phyloP scores from a whole-genome alignment of 768 basidiomycete species.

The Goffeauzyma gilvescens region DNA sequence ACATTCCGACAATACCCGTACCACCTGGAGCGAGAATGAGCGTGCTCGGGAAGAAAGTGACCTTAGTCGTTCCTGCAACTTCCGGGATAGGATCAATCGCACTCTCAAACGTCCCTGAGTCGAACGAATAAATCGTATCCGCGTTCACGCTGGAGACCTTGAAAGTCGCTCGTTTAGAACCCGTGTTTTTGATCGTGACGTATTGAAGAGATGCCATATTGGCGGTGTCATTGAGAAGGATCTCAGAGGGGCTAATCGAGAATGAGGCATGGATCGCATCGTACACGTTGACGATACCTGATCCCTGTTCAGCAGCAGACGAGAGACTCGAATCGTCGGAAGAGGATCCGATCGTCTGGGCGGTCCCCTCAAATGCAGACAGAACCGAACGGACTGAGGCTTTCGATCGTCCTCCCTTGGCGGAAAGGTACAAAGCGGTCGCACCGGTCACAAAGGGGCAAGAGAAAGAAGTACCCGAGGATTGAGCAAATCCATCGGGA shows the following conservation, averaged over 20 bases:
- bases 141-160: slow-evolving; percentile 24
- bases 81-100: slow-evolving; percentile 38
- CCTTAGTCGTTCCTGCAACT: slow-evolving; percentile 33
- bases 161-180: slow-evolving; percentile 33
- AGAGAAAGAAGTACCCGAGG: slow-evolving; percentile 14
- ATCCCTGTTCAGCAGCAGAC: slow-evolving; percentile 25
- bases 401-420: slow-evolving; percentile 15
- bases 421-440: slow-evolving; percentile 29
- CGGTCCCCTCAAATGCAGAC: slow-evolving; percentile 15
- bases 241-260: slow-evolving; percentile 40
- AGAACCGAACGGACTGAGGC: slow-evolving; percentile 18
- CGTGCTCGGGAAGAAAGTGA: slow-evolving; percentile 36
- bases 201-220: slow-evolving; percentile 34
- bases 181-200: slow-evolving; percentile 38
- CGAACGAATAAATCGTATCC: slow-evolving; percentile 23
- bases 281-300: slow-evolving; percentile 38
- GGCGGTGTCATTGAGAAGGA: slow-evolving; percentile 49
- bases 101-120: slow-evolving; percentile 11
- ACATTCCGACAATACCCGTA: slow-evolving; percentile 32
- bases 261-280: slow-evolving; percentile 42
- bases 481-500: slow-evolving; percentile 7
- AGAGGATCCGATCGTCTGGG: slow-evolving; percentile 14
- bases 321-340: slow-evolving; percentile 16
- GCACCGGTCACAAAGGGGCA: slow-evolving; percentile 26
- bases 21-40: slow-evolving; percentile 34